These are phyloP conservation scores for Lecanosticta acicola DNA, from an alignment of 2,329 filamentous ascomycete genomes.

Conservation along the genomic window DNA sequence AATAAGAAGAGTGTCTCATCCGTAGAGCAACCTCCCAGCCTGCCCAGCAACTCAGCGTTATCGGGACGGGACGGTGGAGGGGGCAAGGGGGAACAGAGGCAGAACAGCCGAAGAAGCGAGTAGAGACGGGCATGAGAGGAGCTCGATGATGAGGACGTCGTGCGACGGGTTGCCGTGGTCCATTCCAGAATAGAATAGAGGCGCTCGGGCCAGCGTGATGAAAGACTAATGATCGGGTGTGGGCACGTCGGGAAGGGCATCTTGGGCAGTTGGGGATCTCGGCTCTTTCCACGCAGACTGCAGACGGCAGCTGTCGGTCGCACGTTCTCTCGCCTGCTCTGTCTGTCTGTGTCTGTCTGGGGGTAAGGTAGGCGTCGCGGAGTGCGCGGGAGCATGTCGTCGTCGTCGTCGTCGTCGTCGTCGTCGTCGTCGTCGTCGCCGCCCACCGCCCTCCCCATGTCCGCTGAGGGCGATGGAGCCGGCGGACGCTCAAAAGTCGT, in stretches of 20 bases:
- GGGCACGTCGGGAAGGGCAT: no score
- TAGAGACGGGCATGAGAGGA: no score
- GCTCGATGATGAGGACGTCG: no score
- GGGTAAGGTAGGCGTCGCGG: no score
- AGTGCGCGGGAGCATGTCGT: no score
- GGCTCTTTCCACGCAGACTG: conserved; percentile 1
- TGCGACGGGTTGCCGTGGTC: neutral
- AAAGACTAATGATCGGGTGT: no score
- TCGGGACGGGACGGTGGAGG: no score
- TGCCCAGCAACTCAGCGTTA: neutral
- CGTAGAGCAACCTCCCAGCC: neutral
- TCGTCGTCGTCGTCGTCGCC: no score
- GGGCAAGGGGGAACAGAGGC: no score
- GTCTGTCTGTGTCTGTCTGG: neutral
- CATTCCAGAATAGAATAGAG: neutral
- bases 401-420: no score
- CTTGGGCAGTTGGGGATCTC: neutral
- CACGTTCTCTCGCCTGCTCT: neutral
- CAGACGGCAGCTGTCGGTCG: neutral
- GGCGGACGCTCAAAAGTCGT: neutral
- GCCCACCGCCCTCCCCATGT: neutral
- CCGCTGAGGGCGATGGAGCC: no score
- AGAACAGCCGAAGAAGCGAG: no score
- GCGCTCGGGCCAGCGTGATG: neutral
- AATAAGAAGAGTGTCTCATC: neutral